A percentile compares a stretch with the other conserved stretches of the same genome.
Evolutionary conservation across 2,329 filamentous ascomycete genomes (phyloP).

Genomic region (Ascomycota sp.): DNA sequence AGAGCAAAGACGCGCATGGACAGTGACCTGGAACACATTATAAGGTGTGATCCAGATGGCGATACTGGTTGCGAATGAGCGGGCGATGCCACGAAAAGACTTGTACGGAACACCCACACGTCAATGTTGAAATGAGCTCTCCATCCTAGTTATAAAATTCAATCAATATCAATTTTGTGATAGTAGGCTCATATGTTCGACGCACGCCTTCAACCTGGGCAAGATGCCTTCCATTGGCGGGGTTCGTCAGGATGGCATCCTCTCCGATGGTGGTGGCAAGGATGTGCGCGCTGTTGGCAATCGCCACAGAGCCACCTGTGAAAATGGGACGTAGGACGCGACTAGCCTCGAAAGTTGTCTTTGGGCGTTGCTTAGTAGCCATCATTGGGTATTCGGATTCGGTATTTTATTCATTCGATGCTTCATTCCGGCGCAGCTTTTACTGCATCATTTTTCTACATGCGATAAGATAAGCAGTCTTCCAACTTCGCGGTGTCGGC

Average conservation of each 20-base stretch:
- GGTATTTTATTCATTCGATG: too few relatives aligned
- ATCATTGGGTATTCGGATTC: slow-evolving; percentile 10
- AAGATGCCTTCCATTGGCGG: slow-evolving; percentile 63
- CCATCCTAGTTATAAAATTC: slow-evolving; percentile 35
- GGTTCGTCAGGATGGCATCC: slow-evolving; percentile 71
- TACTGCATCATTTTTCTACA: neutral
- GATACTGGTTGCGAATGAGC: slow-evolving; percentile 38
- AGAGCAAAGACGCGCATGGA: slow-evolving; percentile 85
- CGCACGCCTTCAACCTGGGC: slow-evolving; percentile 70
- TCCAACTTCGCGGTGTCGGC: too few relatives aligned
- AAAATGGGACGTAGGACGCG: slow-evolving; percentile 83
- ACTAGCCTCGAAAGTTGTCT: slow-evolving; percentile 75
- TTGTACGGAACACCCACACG: slow-evolving; percentile 21
- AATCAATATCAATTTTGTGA: neutral
- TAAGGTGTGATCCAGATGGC: slow-evolving; percentile 68
- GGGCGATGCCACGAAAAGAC: neutral
- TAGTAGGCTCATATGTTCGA: neutral
- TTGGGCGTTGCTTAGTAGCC: slow-evolving; percentile 43
- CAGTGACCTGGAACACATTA: slow-evolving; percentile 84
- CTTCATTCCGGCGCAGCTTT: too few relatives aligned
- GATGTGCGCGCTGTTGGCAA: slow-evolving; percentile 63
- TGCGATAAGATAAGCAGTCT: neutral
- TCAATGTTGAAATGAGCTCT: slow-evolving; percentile 58
- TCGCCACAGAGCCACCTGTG: slow-evolving; percentile 70
- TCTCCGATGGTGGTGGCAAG: slow-evolving; percentile 82